Evolutionary conservation across 441 rosid genomes (phyloP).

Genomic region (Metrosideros polymorpha): DNA sequence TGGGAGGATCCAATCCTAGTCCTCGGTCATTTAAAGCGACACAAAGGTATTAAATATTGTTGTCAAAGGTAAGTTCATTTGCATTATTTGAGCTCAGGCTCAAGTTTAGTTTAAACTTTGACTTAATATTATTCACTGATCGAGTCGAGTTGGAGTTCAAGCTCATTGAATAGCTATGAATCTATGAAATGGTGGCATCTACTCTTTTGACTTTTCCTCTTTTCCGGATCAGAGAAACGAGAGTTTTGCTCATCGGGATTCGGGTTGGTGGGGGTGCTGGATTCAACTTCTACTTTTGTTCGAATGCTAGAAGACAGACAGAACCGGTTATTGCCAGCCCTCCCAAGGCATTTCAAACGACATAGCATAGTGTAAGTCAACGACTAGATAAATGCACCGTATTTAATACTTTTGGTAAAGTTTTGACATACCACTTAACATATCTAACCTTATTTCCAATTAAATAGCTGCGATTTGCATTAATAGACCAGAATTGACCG

Average conservation of each 20-base stretch:
- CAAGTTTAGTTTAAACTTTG: neutral
- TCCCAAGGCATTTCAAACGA: neutral
- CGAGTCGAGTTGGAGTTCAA: rapidly evolving
- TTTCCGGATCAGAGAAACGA: neutral
- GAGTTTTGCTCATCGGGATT: neutral
- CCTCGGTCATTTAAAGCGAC: no score
- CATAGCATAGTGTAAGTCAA: neutral
- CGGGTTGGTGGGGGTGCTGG: neutral
- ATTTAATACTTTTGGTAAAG: neutral
- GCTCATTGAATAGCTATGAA: rapidly evolving
- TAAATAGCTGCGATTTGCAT: neutral
- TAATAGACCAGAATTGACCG: no score
- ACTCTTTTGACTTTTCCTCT: neutral
- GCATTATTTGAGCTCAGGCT: neutral
- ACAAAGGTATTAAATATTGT: no score
- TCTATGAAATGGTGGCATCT: neutral
- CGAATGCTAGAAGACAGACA: neutral
- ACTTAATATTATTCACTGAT: neutral
- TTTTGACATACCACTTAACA: neutral
- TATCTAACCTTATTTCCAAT: no score
- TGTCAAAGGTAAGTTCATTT: neutral
- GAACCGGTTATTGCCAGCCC: neutral
- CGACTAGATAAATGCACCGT: neutral
- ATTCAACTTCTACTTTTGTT: neutral
- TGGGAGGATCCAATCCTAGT: no score